Percentiles rank a stretch among this genome's conserved stretches.
These are phyloP conservation scores for Orobanche coerulescens DNA, from an alignment of 257 asterid species.

Conservation along the genomic window DNA sequence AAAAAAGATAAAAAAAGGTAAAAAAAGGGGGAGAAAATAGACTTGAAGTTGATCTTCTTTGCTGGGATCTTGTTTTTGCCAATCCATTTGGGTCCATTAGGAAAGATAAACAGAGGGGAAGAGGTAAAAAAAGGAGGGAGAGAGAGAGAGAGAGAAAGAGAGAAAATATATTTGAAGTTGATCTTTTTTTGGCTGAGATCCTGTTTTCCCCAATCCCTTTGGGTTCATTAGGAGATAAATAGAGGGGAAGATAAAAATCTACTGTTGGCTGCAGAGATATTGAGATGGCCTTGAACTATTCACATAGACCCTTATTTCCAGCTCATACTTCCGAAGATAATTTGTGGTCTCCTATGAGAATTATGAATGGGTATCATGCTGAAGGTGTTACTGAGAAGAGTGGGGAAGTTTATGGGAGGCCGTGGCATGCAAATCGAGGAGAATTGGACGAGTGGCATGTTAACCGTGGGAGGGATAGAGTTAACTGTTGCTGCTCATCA, in stretches of 20 bases:
- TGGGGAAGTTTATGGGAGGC: slow-evolving; percentile 39
- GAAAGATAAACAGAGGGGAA: not conserved
- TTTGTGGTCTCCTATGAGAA: slow-evolving; percentile 54
- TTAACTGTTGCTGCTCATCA: slow-evolving; percentile 31
- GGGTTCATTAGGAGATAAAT: not conserved
- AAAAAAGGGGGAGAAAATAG: too few species aligned
- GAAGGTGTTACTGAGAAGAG: slow-evolving; percentile 54
- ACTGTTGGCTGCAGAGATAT: slow-evolving; percentile 32
- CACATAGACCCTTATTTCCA: slow-evolving; percentile 52
- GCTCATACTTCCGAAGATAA: slow-evolving; percentile 55
- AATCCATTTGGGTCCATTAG: too few species aligned
- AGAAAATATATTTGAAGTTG: not conserved
- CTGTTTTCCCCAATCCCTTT: not conserved
- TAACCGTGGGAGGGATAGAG: slow-evolving; percentile 31
- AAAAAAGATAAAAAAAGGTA: not conserved
- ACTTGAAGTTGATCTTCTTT: too few species aligned
- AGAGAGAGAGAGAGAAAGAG: not conserved
- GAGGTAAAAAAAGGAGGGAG: too few species aligned
- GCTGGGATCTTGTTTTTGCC: too few species aligned
- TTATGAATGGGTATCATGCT: slow-evolving; percentile 48
- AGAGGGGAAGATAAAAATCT: not conserved
- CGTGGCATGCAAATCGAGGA: slow-evolving; percentile 31
- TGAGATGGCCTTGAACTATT: slow-evolving; percentile 89
- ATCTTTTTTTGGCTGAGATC: slow-evolving; percentile 8
- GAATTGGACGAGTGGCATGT: slow-evolving; percentile 35